Evolutionary conservation across 176 grass and related monocot genomes (phyloP), one percentile per base, ranked within the genome.

Genomic region (Cocos nucifera): DNA sequence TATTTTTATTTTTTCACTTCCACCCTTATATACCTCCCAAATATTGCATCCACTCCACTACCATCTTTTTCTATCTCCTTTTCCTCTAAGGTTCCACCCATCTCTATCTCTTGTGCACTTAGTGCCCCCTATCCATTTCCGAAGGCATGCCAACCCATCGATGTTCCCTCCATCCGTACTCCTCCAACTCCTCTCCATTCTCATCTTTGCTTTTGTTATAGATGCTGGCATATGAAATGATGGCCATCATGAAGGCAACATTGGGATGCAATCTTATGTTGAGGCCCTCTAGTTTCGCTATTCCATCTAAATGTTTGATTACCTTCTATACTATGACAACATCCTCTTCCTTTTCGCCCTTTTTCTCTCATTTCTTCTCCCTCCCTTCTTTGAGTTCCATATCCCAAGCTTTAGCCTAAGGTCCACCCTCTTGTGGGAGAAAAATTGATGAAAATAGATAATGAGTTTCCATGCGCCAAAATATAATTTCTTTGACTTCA

Each of bases 281-380:
- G 84, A 88, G 75, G 59, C 70, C 14, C n/a, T 82, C 16, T 97
- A 87, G 87, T 88, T 85, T 78, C 70, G 73, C 20, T 85, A 73
- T 72, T 64, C 90, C 5, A 80, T 69, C 0, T 5, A n/a, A 9
- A 62, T 90, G 16, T 63, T 87, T 3, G 92, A 96, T 56, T 82
- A 85, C 80, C 19, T 80, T 57, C 32, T 96, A 25, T 90, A 80
- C 59, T 80, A 63, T 69, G 78, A 74, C 75, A 96, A 88, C 77
- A 70, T 88, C 64, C 20, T 88, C 80, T 88, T 87, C 56, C 80
- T 96, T 54, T 75, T 96, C 69, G 56, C 61, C 75, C 66, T 87
- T 67, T 90, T 88, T 21, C n/a, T n/a, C n/a, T n/a, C n/a, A 78
- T 7, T 86, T 87, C 56, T 87, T 96, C 50, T 83, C 92, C 58